Evolutionary conservation across 371 early-diverging fungal species (phyloP).

Genomic region (Mucor piriformis): DNA sequence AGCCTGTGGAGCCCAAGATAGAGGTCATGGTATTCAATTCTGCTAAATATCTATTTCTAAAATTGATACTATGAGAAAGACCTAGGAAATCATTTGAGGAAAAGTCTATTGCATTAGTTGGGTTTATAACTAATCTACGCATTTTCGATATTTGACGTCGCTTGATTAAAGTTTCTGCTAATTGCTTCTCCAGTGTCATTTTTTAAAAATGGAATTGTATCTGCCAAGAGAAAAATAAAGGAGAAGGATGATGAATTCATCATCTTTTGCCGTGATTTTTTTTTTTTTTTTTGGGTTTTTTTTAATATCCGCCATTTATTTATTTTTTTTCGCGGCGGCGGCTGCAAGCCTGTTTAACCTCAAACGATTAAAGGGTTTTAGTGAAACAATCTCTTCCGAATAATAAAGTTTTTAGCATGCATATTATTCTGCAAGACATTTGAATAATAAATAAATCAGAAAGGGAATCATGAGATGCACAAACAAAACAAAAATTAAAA

Average conservation of each 20-base stretch:
- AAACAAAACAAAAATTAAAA: neutral
- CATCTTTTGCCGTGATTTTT: neutral
- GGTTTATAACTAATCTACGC: conserved; percentile 47
- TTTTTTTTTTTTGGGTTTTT: neutral
- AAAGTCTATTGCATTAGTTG: conserved; percentile 61
- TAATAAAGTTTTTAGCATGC: conserved; percentile 10
- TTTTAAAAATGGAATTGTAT: neutral
- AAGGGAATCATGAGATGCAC: neutral
- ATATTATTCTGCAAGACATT: conserved; percentile 11
- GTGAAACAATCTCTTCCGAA: neutral
- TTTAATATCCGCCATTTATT: neutral
- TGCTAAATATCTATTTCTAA: conserved; percentile 47
- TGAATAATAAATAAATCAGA: neutral
- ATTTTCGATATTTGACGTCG: conserved; percentile 48
- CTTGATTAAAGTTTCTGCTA: conserved; percentile 29
- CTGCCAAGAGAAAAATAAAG: conserved; percentile 8
- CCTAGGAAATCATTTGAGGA: conserved; percentile 86
- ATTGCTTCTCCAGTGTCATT: conserved; percentile 18
- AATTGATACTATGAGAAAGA: conserved; percentile 52
- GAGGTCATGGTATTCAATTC: conserved; percentile 41
- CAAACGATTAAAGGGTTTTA: neutral
- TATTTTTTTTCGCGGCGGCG: neutral
- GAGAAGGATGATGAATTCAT: neutral
- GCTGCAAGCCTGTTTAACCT: too few species aligned
- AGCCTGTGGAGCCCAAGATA: conserved; percentile 78